Evolutionary conservation across 371 early-diverging fungal species (phyloP), one percentile per base, ranked within the genome.

Genomic region (Phascolomyces articulosus): DNA sequence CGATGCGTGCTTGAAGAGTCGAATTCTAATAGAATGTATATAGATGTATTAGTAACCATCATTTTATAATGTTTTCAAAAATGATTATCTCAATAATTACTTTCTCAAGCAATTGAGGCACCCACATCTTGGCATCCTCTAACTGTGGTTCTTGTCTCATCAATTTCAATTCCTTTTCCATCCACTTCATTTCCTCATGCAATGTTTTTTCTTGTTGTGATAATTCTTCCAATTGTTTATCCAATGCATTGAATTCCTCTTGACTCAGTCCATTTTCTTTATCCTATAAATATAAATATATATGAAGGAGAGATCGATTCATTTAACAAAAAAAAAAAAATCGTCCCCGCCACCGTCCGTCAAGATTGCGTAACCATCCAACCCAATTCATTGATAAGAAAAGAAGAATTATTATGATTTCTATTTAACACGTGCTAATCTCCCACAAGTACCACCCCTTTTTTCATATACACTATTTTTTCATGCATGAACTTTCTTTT

Each of bases 1-100:
- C 24, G 11, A 69, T n/a, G 9, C 62, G 69, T 40, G 20, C 31
- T 34, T 60, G 47, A 13, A 34, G n/a, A n/a, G n/a, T n/a, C n/a
- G n/a, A n/a, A 26, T 40, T 6, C 15, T 13, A 40, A 64, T 64
- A 62, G 63, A 44, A 31, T 24, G 13, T 20, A 21, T 8, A 51
- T 31, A 24, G 16, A 21, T 8, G 41, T n/a, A n/a, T n/a, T n/a
- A n/a, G n/a, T n/a, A n/a, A n/a, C n/a, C n/a, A n/a, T n/a, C n/a
- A n/a, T n/a, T n/a, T n/a, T n/a, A n/a, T n/a, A n/a, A n/a, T n/a
- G n/a, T n/a, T n/a, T n/a, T n/a, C n/a, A n/a, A n/a, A n/a, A n/a
- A n/a, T n/a, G n/a, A n/a, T n/a, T n/a, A n/a, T n/a, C n/a, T n/a
- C n/a, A n/a, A n/a, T n/a, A n/a, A 6, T 8, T 44, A 44, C 44